Evolutionary conservation across 768 basidiomycete species (phyloP).

Genomic region (Panellus pusillus): DNA sequence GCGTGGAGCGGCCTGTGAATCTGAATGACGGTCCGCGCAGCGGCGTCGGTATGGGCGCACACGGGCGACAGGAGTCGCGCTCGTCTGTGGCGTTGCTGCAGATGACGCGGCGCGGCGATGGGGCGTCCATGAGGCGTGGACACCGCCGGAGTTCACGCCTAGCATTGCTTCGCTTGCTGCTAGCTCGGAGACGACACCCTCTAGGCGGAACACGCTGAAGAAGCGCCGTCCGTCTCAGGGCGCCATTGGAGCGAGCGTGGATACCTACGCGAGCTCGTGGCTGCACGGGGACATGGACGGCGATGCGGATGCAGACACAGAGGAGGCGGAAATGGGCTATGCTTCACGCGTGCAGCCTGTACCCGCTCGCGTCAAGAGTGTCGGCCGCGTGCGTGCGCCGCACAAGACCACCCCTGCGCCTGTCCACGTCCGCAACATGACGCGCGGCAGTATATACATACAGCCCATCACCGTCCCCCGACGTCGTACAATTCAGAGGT

Average conservation of each 20-base stretch:
- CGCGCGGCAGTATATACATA: constrained; percentile 20
- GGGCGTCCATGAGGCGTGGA: constrained; percentile 8
- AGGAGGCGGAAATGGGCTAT: not conserved
- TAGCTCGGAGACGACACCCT: not conserved
- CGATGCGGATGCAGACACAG: constrained; percentile 7
- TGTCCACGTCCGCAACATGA: constrained; percentile 1
- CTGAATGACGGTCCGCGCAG: constrained; percentile 12
- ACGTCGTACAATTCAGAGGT: constrained; percentile 11
- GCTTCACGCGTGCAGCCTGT: not conserved
- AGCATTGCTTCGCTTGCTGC: not conserved
- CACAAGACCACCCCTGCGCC: constrained; percentile 17
- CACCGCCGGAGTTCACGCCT: constrained; percentile 20
- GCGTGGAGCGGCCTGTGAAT: not conserved
- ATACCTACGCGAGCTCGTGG: constrained; percentile 23
- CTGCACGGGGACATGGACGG: constrained; percentile 13
- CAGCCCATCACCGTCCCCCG: constrained; percentile 22
- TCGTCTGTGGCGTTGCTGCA: constrained; percentile 19
- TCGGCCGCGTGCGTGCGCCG: constrained; percentile 19
- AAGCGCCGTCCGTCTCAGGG: constrained; percentile 11
- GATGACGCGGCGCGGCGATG: constrained; percentile 20
- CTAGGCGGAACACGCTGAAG: constrained; percentile 12
- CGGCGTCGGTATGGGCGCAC: not conserved
- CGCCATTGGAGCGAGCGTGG: constrained; percentile 1
- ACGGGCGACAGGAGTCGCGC: not conserved
- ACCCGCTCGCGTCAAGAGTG: constrained; percentile 17